phyloP scores from a whole-genome alignment of 805 yeast genomes.

The Saccharomycopsis javanensis region DNA sequence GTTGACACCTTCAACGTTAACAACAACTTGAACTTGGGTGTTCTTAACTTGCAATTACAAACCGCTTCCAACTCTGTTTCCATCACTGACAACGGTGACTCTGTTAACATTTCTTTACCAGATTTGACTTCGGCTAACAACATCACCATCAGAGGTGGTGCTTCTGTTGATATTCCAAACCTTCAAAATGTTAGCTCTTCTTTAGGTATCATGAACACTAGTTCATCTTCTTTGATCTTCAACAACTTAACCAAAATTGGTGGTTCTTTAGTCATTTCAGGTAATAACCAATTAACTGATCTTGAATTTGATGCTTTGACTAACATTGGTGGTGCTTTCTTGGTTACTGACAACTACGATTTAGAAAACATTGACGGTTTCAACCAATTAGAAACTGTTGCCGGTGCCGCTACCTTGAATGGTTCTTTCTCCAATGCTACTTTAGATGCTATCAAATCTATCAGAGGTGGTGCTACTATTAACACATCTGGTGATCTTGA shows the following conservation, averaged over 20 bases:
- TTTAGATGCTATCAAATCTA: constrained; percentile 61
- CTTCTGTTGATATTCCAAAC: constrained; percentile 59
- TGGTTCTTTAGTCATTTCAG: constrained; percentile 65
- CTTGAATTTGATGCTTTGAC: constrained; percentile 62
- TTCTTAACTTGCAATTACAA: constrained; percentile 63
- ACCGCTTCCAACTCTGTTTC: constrained; percentile 66
- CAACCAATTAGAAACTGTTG: constrained; percentile 60
- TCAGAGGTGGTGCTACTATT: constrained; percentile 86
- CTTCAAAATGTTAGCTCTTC: constrained; percentile 72
- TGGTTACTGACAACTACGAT: constrained; percentile 72
- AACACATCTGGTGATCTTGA: constrained; percentile 70
- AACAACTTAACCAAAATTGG: constrained; percentile 56
- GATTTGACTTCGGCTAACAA: constrained; percentile 77
- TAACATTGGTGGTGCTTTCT: constrained; percentile 87
- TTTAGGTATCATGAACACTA: constrained; percentile 67
- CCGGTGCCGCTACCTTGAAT: constrained; percentile 76
- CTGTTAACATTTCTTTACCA: constrained; percentile 60
- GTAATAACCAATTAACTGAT: constrained; percentile 64
- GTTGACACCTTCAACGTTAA: constrained; percentile 61
- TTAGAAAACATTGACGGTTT: constrained; percentile 62
- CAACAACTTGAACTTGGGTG: constrained; percentile 76
- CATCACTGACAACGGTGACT: constrained; percentile 78
- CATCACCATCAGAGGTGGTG: constrained; percentile 73
- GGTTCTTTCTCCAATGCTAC: constrained; percentile 80
- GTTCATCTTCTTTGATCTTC: constrained; percentile 47